A percentile compares a stretch with the other conserved stretches of the same genome.
Conservation (phyloP, 129 eudicot genomes). For the Deinandra increscens region DNA sequence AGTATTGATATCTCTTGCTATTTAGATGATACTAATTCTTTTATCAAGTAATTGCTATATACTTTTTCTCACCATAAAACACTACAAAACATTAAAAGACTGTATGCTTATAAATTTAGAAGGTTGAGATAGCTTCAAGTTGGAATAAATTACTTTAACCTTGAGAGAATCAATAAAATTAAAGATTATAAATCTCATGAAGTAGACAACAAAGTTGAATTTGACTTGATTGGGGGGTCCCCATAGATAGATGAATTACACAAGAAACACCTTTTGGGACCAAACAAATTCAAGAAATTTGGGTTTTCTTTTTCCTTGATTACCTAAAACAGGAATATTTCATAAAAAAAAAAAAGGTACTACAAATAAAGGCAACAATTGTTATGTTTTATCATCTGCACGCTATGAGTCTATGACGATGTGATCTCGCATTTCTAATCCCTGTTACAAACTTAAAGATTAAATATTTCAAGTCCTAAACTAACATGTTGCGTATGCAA, state of each 20-base stretch:
- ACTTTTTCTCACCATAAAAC: too few relatives aligned
- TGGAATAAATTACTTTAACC: background rate
- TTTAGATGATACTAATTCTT: background rate
- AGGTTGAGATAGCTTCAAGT: background rate
- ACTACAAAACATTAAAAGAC: background rate
- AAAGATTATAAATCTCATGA: background rate
- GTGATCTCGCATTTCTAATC: background rate
- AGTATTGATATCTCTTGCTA: slow-evolving; percentile 32
- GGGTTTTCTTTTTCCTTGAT: background rate
- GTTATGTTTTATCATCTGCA: background rate
- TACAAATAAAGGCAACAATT: background rate
- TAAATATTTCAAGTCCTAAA: background rate
- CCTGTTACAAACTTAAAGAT: background rate
- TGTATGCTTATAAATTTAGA: background rate
- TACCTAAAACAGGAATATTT: background rate
- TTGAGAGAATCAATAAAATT: background rate
- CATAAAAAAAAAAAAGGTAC: too few relatives aligned
- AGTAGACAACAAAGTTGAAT: too few relatives aligned
- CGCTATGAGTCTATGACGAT: background rate
- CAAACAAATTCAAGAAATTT: background rate
- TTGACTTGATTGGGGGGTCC: too few relatives aligned
- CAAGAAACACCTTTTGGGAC: background rate
- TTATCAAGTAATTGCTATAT: too few relatives aligned
- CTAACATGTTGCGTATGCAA: slow-evolving; percentile 10
- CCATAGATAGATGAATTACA: background rate